phyloP scores from a whole-genome alignment of 305 asterid species.

The Fraxinus nigra region DNA sequence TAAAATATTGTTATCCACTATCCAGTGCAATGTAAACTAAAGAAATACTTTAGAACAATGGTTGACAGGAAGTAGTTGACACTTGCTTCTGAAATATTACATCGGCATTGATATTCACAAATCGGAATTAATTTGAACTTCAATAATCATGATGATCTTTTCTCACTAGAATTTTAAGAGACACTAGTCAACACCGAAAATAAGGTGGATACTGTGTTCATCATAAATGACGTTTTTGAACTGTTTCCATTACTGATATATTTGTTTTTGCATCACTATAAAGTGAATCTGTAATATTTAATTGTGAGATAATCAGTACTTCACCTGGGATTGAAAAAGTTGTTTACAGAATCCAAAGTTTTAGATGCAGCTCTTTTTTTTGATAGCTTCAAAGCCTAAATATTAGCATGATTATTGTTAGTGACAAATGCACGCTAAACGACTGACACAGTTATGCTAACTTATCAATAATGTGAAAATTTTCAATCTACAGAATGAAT shows the following conservation, averaged over 20 bases:
- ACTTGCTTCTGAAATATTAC: background rate
- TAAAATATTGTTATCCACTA: background rate
- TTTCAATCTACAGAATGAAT: background rate
- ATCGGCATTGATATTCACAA: background rate
- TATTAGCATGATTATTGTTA: background rate
- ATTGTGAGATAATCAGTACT: background rate
- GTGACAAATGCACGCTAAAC: background rate
- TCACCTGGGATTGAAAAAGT: background rate
- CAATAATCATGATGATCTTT: background rate
- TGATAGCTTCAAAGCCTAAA: background rate
- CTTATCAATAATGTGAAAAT: background rate
- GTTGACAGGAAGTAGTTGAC: background rate
- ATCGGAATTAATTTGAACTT: background rate
- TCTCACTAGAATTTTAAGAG: background rate
- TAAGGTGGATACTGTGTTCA: background rate
- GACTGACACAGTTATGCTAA: background rate
- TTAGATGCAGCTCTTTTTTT: background rate
- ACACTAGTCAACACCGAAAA: background rate
- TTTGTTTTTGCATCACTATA: background rate
- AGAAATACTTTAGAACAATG: background rate
- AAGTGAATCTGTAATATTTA: background rate
- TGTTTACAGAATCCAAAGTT: slow-evolving; percentile 4
- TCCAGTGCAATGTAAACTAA: background rate
- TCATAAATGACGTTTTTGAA: background rate
- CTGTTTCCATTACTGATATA: background rate